Conservation (phyloP, 768 basidiomycete species). For the Agrocybe pediades region DNA sequence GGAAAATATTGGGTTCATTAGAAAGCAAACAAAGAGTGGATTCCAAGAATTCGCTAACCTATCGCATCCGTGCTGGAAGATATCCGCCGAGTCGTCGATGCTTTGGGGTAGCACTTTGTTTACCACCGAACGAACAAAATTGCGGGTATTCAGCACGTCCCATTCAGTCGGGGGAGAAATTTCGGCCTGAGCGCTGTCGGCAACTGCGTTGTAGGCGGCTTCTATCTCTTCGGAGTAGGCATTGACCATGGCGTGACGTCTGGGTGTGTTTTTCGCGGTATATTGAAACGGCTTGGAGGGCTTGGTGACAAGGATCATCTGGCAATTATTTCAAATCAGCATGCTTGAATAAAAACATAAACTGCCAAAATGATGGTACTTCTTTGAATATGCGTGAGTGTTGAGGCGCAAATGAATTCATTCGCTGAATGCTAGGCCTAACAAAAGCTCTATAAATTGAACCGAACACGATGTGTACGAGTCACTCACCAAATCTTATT, state of each 20-base stretch:
- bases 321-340: too few relatives aligned
- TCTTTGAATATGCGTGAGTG: not conserved
- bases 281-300: not conserved
- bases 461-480: not conserved
- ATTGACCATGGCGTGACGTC: not conserved
- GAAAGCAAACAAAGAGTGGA: not conserved
- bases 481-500: conserved; percentile 26
- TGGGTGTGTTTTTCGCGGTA: not conserved
- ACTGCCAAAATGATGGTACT: too few relatives aligned
- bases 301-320: not conserved
- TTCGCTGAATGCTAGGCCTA: not conserved
- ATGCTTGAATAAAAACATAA: too few relatives aligned
- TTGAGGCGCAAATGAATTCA: conserved; percentile 1
- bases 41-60: too few relatives aligned
- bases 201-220: not conserved
- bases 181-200: not conserved
- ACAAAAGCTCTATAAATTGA: not conserved
- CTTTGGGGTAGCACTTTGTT: not conserved
- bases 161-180: not conserved
- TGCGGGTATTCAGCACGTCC: not conserved
- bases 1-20: too few relatives aligned
- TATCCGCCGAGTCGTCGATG: conserved; percentile 2
- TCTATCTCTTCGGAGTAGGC: not conserved
- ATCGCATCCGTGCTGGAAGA: conserved; percentile 9
- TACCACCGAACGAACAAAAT: conserved; percentile 4